These are phyloP conservation scores for Ustilago tritici DNA, from an alignment of 1,284 basidiomycete species.

Conservation along the genomic window DNA sequence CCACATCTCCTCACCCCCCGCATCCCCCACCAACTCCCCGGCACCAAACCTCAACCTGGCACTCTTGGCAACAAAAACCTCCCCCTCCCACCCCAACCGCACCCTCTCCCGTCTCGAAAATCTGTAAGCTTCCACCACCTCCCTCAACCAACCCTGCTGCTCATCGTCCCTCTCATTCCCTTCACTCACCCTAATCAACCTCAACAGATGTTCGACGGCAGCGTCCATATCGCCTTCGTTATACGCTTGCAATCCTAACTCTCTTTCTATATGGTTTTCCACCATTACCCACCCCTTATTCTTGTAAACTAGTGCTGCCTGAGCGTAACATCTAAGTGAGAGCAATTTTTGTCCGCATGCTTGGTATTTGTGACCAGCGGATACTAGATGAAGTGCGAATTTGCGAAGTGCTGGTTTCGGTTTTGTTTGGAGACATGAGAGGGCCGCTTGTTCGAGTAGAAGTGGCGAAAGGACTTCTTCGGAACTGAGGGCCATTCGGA, in stretches of 20 bases:
- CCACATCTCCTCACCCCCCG: constrained; percentile 28
- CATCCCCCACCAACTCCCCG: constrained; percentile 29
- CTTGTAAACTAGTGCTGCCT: constrained; percentile 47
- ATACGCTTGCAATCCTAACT: constrained; percentile 73
- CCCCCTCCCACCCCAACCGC: constrained; percentile 4
- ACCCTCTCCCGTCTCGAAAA: constrained; percentile 30
- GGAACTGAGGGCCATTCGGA: constrained; percentile 51
- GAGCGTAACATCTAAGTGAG: constrained; percentile 52
- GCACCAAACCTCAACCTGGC: constrained; percentile 26
- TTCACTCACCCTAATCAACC: constrained; percentile 41
- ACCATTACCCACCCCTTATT: constrained; percentile 70
- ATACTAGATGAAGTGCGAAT: constrained; percentile 72
- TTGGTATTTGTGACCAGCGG: constrained; percentile 73
- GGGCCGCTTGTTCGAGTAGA: constrained; percentile 73
- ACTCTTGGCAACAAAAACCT: constrained; percentile 22
- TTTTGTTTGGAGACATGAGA: constrained; percentile 69
- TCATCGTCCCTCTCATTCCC: constrained; percentile 67
- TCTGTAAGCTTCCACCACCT: constrained; percentile 72
- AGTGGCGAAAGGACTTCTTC: constrained; percentile 73
- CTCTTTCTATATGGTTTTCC: constrained; percentile 72
- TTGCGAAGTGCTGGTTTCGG: constrained; percentile 69
- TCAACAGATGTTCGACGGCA: constrained; percentile 72
- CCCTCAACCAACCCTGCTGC: constrained; percentile 69
- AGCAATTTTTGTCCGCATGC: constrained; percentile 72
- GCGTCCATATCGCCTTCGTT: constrained; percentile 72